Evolutionary conservation across 1,284 basidiomycete genomes (phyloP).

Genomic region (Moniliella sp.): DNA sequence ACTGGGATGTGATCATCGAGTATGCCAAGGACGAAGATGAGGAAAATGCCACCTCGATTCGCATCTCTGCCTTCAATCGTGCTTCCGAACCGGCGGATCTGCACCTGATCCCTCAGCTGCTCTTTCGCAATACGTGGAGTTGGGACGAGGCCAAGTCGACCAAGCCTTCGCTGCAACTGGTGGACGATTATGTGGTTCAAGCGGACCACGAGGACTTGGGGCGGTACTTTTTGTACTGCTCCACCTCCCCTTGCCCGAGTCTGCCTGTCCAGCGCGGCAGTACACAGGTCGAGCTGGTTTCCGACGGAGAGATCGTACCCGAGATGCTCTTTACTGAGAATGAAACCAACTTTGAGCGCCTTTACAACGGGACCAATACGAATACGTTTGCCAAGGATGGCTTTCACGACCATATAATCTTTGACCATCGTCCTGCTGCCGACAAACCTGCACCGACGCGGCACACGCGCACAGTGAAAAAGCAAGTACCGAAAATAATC

Average conservation of each 20-base stretch:
- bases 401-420: slow-evolving; percentile 96
- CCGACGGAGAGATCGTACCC: slow-evolving; percentile 37
- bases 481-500: slow-evolving; percentile 7
- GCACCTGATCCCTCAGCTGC: slow-evolving; percentile 80
- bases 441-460: slow-evolving; percentile 15
- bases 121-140: slow-evolving; percentile 95
- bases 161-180: slow-evolving; percentile 46
- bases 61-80: slow-evolving; percentile 86
- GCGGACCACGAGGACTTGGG: slow-evolving; percentile 47
- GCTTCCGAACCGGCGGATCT: slow-evolving; percentile 87
- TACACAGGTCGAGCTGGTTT: slow-evolving; percentile 31
- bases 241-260: slow-evolving; percentile 72
- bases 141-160: slow-evolving; percentile 64
- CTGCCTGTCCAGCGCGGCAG: slow-evolving; percentile 44
- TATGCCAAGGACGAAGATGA: slow-evolving; percentile 91
- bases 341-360: slow-evolving; percentile 75
- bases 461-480: slow-evolving; percentile 17
- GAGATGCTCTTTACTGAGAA: slow-evolving; percentile 47
- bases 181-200: slow-evolving; percentile 40
- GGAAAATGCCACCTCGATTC: slow-evolving; percentile 65
- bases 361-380: slow-evolving; percentile 53
- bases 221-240: slow-evolving; percentile 53
- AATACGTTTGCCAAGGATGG: slow-evolving; percentile 86
- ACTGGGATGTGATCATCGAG: slow-evolving; percentile 70
- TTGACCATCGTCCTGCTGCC: slow-evolving; percentile 43